These are phyloP conservation scores for Eucalyptus brandiana DNA, from an alignment of 345 rosid species.

Conservation along the genomic window DNA sequence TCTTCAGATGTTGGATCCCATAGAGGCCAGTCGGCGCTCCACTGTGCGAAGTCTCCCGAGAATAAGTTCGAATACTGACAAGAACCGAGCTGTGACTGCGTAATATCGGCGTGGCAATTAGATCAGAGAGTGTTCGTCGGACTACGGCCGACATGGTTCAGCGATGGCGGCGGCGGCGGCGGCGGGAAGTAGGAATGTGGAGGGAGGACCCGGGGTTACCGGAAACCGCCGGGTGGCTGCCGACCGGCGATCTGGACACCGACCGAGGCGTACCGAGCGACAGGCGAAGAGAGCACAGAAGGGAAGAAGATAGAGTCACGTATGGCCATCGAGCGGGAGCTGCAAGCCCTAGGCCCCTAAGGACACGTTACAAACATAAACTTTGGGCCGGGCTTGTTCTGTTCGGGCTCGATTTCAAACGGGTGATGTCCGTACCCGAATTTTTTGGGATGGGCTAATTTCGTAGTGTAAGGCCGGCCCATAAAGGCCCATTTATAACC, in stretches of 20 bases:
- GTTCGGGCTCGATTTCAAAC: not conserved
- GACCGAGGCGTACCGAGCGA: not conserved
- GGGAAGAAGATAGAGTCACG: not conserved
- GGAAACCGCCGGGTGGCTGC: not conserved
- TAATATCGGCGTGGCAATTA: not conserved
- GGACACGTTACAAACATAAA: not conserved
- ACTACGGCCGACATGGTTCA: not conserved
- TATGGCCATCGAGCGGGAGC: not conserved
- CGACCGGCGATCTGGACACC: not conserved
- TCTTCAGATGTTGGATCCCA: slow-evolving; percentile 61
- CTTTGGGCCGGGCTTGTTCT: not conserved
- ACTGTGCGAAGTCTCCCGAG: not conserved
- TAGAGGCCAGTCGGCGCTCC: slow-evolving; percentile 53
- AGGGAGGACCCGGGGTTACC: not conserved
- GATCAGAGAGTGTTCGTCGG: not conserved
- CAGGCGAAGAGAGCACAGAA: not conserved
- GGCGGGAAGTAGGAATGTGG: not conserved
- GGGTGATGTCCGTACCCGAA: not conserved
- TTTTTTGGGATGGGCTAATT: not conserved
- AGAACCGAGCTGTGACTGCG: not conserved
- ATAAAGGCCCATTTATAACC: not conserved
- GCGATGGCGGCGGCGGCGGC: not conserved
- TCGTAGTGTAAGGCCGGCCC: not conserved
- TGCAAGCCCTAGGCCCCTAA: not conserved
- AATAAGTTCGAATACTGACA: not conserved